Evolutionary conservation across 2,329 filamentous ascomycete genomes (phyloP), one percentile per base, ranked within the genome.

Genomic region (Penicillium digitatum): DNA sequence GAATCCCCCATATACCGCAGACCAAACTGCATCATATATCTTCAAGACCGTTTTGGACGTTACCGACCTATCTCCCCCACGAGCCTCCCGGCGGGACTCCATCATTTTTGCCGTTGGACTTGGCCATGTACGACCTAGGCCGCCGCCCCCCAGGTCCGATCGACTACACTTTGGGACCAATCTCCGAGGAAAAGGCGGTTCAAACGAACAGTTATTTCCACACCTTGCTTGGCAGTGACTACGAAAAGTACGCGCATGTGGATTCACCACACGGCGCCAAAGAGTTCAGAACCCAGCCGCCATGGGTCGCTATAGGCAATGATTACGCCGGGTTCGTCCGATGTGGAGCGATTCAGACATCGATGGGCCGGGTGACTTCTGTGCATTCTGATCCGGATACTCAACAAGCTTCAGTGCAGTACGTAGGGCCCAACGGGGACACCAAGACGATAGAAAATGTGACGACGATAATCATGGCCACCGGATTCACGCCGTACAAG

Each of bases 321-420:
- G 81, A 81, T 56, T 94, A 95, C 65, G 72, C 81, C 27, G 87
- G 90, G 49, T 90, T 90, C 64, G 87, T 91, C 14, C 82, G 88
- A 31, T 83, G 82, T 0, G 84, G 85, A 0, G 71, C 79, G 11
- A 85, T 89, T 45, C 70, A 74, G 0, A 66, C 83, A 3, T 76
- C 73, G 1, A 75, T 71, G 4, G 84, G 84, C 10, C 64, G 68
- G 12, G 66, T 64, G 16, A 48, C 48, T 20, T 59, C 52, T n/a
- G 52, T 69, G 3, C 26, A 59, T 3, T 31, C 48, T 14, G 12
- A 48, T 9, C 22, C 46, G 0, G 29, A 51, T 6, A 52, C 56
- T 10, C 51, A 47, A 7, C 24, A 48, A 8, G 56, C 57, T 20
- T 61, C 52, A 7, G 43, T 71, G 24, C 79, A 78, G 39, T 66